Conservation (phyloP, 2,329 filamentous ascomycete genomes). For the Colletotrichum trifolii region DNA sequence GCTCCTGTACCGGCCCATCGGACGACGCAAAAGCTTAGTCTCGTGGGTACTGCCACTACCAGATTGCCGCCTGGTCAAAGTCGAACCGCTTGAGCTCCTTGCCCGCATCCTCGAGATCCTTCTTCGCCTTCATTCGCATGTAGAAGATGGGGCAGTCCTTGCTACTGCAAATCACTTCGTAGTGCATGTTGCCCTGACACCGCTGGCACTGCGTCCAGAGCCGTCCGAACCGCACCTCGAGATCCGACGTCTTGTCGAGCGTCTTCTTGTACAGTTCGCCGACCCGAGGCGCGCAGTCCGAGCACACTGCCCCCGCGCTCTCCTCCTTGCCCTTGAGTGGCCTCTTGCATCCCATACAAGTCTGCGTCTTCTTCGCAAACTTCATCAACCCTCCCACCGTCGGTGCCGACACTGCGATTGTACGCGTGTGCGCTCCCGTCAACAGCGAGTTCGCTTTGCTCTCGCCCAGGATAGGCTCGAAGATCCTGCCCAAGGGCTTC, state of each 20-base stretch:
- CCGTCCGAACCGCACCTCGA: conserved; percentile 91
- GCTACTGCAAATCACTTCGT: conserved; percentile 96
- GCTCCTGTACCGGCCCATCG: conserved; percentile 23
- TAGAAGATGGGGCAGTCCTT: conserved; percentile 99
- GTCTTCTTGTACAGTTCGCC: conserved; percentile 96
- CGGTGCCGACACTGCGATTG: conserved; percentile 91
- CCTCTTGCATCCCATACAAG: conserved; percentile 99
- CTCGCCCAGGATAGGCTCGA: conserved; percentile 96
- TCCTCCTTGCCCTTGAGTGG: conserved; percentile 85
- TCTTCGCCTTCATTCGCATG: conserved; percentile 99
- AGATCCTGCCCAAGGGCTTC: conserved; percentile 93
- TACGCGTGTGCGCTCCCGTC: conserved; percentile 93
- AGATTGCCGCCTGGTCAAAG: conserved; percentile 77
- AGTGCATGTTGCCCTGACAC: conserved; percentile 97
- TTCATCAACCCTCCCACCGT: conserved; percentile 96
- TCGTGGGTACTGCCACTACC: conserved; percentile 48
- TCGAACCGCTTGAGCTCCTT: conserved; percentile 93
- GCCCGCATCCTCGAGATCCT: conserved; percentile 94
- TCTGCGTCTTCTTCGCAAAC: conserved; percentile 97
- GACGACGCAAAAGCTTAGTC: conserved; percentile 19
- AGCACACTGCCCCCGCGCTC: conserved; percentile 86
- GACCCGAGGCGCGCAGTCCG: conserved; percentile 84
- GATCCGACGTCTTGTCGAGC: conserved; percentile 85
- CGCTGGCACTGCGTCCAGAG: conserved; percentile 99
- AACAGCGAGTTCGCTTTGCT: conserved; percentile 88